Percentiles rank a stretch among this genome's conserved stretches.
These are phyloP conservation scores for Myxozyma melibiosi DNA, from an alignment of 805 yeast species.

Conservation along the genomic window DNA sequence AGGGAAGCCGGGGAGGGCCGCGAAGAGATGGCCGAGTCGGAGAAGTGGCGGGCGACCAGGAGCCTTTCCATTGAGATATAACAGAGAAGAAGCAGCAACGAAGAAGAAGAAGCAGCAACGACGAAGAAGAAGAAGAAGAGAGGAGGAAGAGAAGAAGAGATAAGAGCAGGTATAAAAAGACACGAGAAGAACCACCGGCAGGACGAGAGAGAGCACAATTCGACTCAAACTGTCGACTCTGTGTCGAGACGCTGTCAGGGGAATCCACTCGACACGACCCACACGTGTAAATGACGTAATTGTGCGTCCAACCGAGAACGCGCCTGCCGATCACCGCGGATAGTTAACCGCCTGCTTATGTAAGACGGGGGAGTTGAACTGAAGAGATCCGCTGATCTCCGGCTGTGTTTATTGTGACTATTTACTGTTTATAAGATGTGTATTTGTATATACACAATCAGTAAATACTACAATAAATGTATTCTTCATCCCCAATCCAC, in stretches of 20 bases:
- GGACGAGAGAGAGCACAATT: too few species aligned
- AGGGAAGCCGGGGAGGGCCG: slow-evolving; percentile 22
- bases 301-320: slow-evolving; percentile 4
- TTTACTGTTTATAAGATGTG: too few species aligned
- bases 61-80: slow-evolving; percentile 2
- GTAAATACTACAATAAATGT: too few species aligned
- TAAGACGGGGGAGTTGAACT: too few species aligned
- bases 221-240: too few species aligned
- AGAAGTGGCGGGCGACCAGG: background rate
- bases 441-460: too few species aligned
- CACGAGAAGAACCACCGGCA: background rate
- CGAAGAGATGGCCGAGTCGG: background rate
- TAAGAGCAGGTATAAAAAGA: background rate
- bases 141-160: background rate
- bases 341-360: background rate
- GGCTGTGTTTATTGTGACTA: too few species aligned
- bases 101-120: background rate
- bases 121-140: background rate
- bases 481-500: too few species aligned
- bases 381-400: too few species aligned
- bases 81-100: background rate
- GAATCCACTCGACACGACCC: slow-evolving; percentile 7
- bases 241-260: too few species aligned
- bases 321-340: slow-evolving; percentile 7
- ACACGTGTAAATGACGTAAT: slow-evolving; percentile 10